Conservation (phyloP, 169 alveolate species). For the Plasmodium malariae region DNA sequence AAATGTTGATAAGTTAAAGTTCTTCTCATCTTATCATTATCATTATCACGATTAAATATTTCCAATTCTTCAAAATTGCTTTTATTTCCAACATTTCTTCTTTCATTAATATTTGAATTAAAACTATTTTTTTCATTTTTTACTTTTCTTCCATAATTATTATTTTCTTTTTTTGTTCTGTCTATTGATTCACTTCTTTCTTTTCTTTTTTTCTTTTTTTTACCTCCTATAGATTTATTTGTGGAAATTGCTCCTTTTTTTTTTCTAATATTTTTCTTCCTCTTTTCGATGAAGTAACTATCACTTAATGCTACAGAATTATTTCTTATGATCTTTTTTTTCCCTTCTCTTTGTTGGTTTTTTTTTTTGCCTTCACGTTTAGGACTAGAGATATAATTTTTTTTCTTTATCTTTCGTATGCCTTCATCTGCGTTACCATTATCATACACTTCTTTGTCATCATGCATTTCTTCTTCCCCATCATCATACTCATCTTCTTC, state of each 20-base stretch:
- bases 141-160: not conserved
- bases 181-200: conserved; percentile 21
- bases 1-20: not conserved
- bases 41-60: not conserved
- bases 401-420: not conserved
- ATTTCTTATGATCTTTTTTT: conserved; percentile 1
- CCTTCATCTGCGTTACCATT: not conserved
- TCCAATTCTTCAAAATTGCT: conserved; percentile 14
- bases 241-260: not conserved
- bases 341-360: conserved; percentile 4
- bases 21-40: not conserved
- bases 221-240: not conserved
- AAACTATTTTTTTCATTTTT: conserved; percentile 3
- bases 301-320: conserved; percentile 43
- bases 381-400: no score
- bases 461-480: not conserved
- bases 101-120: conserved; percentile 14
- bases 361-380: not conserved
- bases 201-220: not conserved
- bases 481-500: not conserved
- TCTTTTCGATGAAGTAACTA: conserved; percentile 26
- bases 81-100: conserved; percentile 6
- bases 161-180: not conserved
- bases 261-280: conserved; percentile 17
- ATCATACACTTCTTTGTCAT: not conserved